Percentiles rank a stretch among this genome's conserved stretches.
Evolutionary conservation across 805 yeast genomes (phyloP).

Genomic region (Hermanozyma aechmeae): DNA sequence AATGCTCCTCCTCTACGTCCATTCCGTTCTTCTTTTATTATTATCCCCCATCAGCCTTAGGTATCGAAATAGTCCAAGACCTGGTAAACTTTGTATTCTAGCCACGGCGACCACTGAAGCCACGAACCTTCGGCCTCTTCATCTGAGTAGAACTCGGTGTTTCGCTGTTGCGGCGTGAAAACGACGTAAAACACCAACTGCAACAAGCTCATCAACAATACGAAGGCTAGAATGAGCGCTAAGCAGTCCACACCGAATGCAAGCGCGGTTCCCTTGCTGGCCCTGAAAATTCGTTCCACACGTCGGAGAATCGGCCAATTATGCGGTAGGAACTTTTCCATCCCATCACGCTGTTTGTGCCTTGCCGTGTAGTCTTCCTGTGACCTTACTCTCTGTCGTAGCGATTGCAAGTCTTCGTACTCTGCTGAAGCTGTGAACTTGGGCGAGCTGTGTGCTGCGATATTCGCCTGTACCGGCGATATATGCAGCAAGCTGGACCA

Average conservation of each 20-base stretch:
- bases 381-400: too few relatives aligned
- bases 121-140: constrained; percentile 5
- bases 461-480: too few relatives aligned
- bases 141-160: constrained; percentile 1
- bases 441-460: too few relatives aligned
- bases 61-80: constrained; percentile 4
- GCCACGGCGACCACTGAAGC: constrained; percentile 7
- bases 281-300: background rate
- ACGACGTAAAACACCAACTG: constrained; percentile 4
- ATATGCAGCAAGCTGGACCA: too few relatives aligned
- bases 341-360: background rate
- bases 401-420: too few relatives aligned
- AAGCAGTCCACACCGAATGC: constrained; percentile 1
- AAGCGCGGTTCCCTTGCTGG: background rate
- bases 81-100: constrained; percentile 8
- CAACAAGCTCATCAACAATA: constrained; percentile 3
- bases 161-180: background rate
- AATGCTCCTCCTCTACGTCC: background rate
- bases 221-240: constrained; percentile 2
- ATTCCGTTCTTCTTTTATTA: background rate
- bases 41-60: background rate
- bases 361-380: too few relatives aligned
- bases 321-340: background rate
- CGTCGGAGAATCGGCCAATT: constrained; percentile 1
- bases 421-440: too few relatives aligned